A percentile compares a stretch with the other conserved stretches of the same genome.
phyloP scores from a whole-genome alignment of 1,284 basidiomycete species.

The Moesziomyces globuligerus region DNA sequence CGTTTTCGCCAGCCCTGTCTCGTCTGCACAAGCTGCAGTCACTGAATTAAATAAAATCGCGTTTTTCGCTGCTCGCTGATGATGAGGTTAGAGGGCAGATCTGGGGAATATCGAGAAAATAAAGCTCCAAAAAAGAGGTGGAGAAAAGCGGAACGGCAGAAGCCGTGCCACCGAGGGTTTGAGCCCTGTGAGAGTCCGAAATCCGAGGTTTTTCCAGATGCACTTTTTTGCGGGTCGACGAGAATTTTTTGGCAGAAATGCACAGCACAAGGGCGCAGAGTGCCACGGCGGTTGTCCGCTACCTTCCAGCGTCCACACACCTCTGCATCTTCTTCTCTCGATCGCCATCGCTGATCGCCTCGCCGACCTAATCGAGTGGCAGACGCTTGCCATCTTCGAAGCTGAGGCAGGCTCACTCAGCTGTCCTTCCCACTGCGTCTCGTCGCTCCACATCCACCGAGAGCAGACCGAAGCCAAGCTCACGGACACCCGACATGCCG shows the following conservation, averaged over 20 bases:
- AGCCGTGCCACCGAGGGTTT: too few relatives aligned
- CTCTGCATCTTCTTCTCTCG: background rate
- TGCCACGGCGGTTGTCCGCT: too few relatives aligned
- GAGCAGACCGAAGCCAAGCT: background rate
- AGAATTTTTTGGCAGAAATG: slow-evolving; percentile 21
- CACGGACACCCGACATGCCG: slow-evolving; percentile 7
- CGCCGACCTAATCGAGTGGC: background rate
- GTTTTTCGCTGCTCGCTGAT: too few relatives aligned
- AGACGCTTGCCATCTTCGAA: background rate
- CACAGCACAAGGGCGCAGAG: background rate
- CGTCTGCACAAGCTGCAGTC: too few relatives aligned
- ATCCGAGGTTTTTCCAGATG: slow-evolving; percentile 9
- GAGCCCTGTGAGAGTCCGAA: slow-evolving; percentile 4
- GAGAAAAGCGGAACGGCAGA: too few relatives aligned
- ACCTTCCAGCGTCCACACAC: background rate
- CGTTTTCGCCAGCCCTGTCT: too few relatives aligned
- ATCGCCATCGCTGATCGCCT: background rate
- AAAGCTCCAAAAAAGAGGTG: too few relatives aligned
- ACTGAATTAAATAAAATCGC: too few relatives aligned
- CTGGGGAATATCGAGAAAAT: too few relatives aligned
- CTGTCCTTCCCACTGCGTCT: background rate
- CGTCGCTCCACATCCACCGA: background rate
- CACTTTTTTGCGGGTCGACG: slow-evolving; percentile 7
- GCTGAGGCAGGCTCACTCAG: background rate
- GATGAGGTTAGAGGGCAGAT: too few relatives aligned